phyloP scores from a whole-genome alignment of 2,329 filamentous ascomycete genomes.

The Purpureocillium lavendulum region DNA sequence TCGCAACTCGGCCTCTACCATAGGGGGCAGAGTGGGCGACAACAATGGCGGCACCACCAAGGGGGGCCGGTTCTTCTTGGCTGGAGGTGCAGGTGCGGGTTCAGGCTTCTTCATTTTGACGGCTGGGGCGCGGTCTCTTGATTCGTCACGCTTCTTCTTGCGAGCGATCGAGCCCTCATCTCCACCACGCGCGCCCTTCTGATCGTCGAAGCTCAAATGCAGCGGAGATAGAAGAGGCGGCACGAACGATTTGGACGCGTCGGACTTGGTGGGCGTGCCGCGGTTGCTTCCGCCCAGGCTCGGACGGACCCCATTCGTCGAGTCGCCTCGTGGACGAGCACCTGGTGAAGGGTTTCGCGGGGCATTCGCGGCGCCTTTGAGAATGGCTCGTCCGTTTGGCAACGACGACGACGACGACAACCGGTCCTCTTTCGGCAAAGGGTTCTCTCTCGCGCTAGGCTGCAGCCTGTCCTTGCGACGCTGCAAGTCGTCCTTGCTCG shows the following conservation, averaged over 20 bases:
- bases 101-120: constrained; percentile 21
- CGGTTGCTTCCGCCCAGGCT: constrained; percentile 23
- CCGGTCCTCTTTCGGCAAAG: constrained; percentile 18
- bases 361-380: constrained; percentile 19
- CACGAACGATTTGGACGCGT: constrained; percentile 30
- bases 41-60: constrained; percentile 39
- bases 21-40: constrained; percentile 46
- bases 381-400: constrained; percentile 25
- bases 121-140: constrained; percentile 17
- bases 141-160: constrained; percentile 23
- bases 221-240: constrained; percentile 47
- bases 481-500: constrained; percentile 22
- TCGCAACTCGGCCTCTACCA: constrained; percentile 34
- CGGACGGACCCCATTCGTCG: constrained; percentile 33
- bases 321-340: constrained; percentile 29
- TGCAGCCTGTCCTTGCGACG: constrained; percentile 21
- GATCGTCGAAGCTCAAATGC: constrained; percentile 34
- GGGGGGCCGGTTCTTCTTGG: constrained; percentile 29
- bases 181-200: constrained; percentile 8
- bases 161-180: constrained; percentile 19
- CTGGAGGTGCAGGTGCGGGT: constrained; percentile 12
- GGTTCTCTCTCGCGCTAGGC: constrained; percentile 16
- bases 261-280: constrained; percentile 27
- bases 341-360: constrained; percentile 23
- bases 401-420: constrained; percentile 17